phyloP scores from a whole-genome alignment of 495 filamentous ascomycete species.

The Lentithecium fluviatile region DNA sequence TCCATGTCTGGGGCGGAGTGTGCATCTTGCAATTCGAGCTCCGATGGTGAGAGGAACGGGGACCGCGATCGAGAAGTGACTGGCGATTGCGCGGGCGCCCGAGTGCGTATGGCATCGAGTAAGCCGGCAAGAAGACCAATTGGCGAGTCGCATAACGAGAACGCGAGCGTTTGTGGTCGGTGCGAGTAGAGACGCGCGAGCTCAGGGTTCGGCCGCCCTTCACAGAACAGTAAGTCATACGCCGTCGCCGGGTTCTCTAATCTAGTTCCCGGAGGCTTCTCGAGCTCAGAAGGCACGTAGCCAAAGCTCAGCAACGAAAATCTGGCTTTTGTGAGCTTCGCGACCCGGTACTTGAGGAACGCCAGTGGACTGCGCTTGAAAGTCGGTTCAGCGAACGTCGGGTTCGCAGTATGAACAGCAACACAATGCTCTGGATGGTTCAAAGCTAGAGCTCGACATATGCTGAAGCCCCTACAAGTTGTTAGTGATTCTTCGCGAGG shows the following conservation, averaged over 20 bases:
- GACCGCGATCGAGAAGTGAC: slow-evolving; percentile 17
- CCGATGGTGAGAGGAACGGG: slow-evolving; percentile 29
- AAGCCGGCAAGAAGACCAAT: slow-evolving; percentile 40
- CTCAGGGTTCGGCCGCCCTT: slow-evolving; percentile 1
- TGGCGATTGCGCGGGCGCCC: slow-evolving; percentile 3
- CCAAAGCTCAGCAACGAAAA: slow-evolving; percentile 39
- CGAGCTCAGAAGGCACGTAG: slow-evolving; percentile 32
- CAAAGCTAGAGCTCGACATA: slow-evolving; percentile 44
- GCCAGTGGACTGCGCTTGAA: slow-evolving; percentile 31
- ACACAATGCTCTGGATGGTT: slow-evolving; percentile 34
- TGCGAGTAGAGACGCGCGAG: slow-evolving; percentile 27
- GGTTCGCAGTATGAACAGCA: slow-evolving; percentile 43
- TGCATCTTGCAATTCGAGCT: slow-evolving; percentile 22
- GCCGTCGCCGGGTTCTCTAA: background rate
- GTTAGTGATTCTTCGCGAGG: slow-evolving; percentile 16
- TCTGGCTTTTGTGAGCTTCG: slow-evolving; percentile 31
- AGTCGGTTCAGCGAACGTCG: slow-evolving; percentile 36
- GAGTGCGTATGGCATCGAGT: slow-evolving; percentile 39
- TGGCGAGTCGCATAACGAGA: slow-evolving; percentile 45
- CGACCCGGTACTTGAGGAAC: slow-evolving; percentile 37
- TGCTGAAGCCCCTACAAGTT: slow-evolving; percentile 41
- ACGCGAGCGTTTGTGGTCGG: slow-evolving; percentile 42
- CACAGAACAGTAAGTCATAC: background rate
- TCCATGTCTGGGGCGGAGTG: background rate
- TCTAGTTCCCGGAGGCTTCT: background rate